A percentile compares a stretch with the other conserved stretches of the same genome.
Evolutionary conservation across 176 grass and related monocot species (phyloP).

Genomic region (Puya raimondii): DNA sequence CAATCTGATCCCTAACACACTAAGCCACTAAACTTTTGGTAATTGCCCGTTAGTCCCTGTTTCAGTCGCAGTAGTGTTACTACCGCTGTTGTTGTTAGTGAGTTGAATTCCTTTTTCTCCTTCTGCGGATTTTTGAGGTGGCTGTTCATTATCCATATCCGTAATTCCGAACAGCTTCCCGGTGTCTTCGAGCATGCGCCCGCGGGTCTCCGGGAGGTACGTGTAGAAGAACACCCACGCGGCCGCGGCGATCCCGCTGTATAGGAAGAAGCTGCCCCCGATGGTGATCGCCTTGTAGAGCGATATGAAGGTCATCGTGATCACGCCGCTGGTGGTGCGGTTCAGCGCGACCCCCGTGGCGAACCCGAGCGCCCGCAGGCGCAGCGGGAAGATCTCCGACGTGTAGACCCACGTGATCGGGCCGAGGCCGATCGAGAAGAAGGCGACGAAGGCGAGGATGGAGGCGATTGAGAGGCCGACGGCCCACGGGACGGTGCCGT

Average conservation of each 20-base stretch:
- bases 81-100: no score
- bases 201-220: conserved; percentile 6
- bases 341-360: conserved; percentile 2
- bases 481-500: background rate
- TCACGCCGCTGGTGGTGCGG: background rate
- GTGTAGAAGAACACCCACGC: conserved; percentile 9
- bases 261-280: conserved; percentile 14
- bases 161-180: background rate
- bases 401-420: conserved; percentile 15
- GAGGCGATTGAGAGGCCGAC: background rate
- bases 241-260: background rate
- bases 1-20: no score
- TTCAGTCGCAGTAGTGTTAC: no score
- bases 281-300: conserved; percentile 13
- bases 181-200: conserved; percentile 1
- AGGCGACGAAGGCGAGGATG: background rate
- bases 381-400: conserved; percentile 15
- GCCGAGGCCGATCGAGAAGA: conserved; percentile 6
- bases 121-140: no score
- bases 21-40: no score
- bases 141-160: no score
- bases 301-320: conserved; percentile 18
- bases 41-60: no score
- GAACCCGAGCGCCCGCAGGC: background rate
- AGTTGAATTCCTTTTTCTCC: no score